phyloP scores from a whole-genome alignment of 1,139 yeast species.

The Blastobotrys elegans region DNA sequence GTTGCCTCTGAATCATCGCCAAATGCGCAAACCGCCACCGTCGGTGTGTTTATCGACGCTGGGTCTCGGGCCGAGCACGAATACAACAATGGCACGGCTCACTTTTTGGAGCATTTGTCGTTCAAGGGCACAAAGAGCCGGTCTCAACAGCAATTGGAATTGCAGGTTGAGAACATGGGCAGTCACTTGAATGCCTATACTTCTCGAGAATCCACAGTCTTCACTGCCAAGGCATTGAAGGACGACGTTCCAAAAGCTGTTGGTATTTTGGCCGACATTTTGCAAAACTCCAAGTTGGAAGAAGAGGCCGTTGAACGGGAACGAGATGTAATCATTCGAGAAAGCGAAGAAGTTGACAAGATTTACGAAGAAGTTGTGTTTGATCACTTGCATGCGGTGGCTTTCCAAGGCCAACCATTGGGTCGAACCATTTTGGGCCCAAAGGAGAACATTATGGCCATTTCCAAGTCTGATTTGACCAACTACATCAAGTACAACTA shows the following conservation, averaged over 20 bases:
- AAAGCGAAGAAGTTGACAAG: slow-evolving; percentile 95
- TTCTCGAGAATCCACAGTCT: slow-evolving; percentile 94
- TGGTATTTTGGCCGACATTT: slow-evolving; percentile 82
- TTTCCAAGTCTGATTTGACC: slow-evolving; percentile 68
- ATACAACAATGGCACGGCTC: slow-evolving; percentile 89
- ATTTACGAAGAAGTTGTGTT: slow-evolving; percentile 98
- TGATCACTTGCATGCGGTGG: slow-evolving; percentile 92
- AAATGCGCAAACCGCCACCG: slow-evolving; percentile 89
- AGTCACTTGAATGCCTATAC: slow-evolving; percentile 97
- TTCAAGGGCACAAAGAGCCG: slow-evolving; percentile 88
- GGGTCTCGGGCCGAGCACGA: slow-evolving; percentile 95
- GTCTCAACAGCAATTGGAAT: slow-evolving; percentile 77
- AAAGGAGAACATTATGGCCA: slow-evolving; percentile 75
- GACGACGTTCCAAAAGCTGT: slow-evolving; percentile 80
- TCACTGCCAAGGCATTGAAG: slow-evolving; percentile 83
- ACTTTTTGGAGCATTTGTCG: slow-evolving; percentile 91
- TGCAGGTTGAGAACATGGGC: slow-evolving; percentile 94
- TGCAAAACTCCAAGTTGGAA: slow-evolving; percentile 81
- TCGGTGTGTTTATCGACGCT: slow-evolving; percentile 96
- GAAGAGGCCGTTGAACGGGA: slow-evolving; percentile 87
- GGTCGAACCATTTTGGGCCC: slow-evolving; percentile 99
- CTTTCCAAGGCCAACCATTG: slow-evolving; percentile 83
- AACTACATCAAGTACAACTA: slow-evolving; percentile 81
- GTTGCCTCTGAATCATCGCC: slow-evolving; percentile 91
- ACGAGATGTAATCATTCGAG: slow-evolving; percentile 92